These are phyloP conservation scores for Echria macrotheca DNA, from an alignment of 495 filamentous ascomycete genomes.

Conservation along the genomic window DNA sequence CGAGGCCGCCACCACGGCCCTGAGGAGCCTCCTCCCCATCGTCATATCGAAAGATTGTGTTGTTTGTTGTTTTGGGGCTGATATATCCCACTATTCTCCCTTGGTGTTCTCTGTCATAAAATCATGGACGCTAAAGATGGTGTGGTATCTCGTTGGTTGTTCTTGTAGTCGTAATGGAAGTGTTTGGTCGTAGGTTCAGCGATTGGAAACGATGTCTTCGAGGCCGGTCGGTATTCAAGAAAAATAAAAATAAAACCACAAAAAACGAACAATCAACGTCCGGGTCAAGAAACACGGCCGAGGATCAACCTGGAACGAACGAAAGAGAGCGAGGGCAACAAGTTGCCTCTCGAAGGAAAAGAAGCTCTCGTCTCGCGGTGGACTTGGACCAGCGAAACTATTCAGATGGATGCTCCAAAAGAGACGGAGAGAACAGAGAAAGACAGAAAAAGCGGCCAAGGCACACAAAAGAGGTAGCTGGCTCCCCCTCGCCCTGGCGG, in stretches of 20 bases:
- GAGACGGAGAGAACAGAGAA: constrained; percentile 6
- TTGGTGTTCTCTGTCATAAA: neutral
- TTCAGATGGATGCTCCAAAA: constrained; percentile 11
- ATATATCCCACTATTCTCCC: neutral
- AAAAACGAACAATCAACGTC: constrained; percentile 25
- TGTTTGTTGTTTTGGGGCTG: neutral
- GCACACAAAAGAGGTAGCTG: constrained; percentile 3
- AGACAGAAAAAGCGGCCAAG: constrained; percentile 5
- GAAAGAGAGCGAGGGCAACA: constrained; percentile 18
- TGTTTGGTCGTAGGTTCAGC: neutral
- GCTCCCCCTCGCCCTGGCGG: neutral
- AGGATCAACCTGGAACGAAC: constrained; percentile 52
- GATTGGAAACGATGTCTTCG: constrained; percentile 15
- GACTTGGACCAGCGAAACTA: constrained; percentile 10
- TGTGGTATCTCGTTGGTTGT: neutral
- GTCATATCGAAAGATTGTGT: too few relatives aligned
- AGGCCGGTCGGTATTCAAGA: constrained; percentile 21
- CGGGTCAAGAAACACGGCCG: constrained; percentile 27
- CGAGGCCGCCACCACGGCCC: constrained; percentile 32
- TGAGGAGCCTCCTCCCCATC: constrained; percentile 16
- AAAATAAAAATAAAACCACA: constrained; percentile 1
- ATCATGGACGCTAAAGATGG: neutral
- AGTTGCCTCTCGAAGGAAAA: constrained; percentile 17
- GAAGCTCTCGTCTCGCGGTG: neutral
- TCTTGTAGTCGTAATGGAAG: neutral